Evolutionary conservation across 2,329 filamentous ascomycete genomes (phyloP).

Genomic region (Clonostachys byssicola): DNA sequence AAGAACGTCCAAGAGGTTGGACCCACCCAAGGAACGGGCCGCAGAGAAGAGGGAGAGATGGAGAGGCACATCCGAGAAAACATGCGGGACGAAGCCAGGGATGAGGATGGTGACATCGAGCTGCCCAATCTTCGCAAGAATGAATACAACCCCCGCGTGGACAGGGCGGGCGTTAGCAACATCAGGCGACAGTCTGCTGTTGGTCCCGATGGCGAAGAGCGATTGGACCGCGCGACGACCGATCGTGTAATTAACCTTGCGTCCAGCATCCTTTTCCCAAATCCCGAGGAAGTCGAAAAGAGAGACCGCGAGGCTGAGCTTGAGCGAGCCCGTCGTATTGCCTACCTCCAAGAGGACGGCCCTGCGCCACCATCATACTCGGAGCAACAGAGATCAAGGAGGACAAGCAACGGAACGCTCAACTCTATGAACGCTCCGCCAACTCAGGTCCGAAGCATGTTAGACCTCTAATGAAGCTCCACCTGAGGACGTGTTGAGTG

Average conservation of each 20-base stretch:
- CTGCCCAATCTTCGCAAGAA: slow-evolving; percentile 20
- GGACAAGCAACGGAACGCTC: slow-evolving; percentile 37
- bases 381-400: slow-evolving; percentile 12
- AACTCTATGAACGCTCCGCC: slow-evolving; percentile 41
- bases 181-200: slow-evolving; percentile 6
- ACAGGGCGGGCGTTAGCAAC: slow-evolving; percentile 18
- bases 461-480: slow-evolving; percentile 38
- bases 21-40: slow-evolving; percentile 38
- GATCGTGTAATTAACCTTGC: slow-evolving; percentile 39
- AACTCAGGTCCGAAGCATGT: slow-evolving; percentile 54
- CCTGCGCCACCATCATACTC: slow-evolving; percentile 35
- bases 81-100: slow-evolving; percentile 19
- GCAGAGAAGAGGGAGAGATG: slow-evolving; percentile 31
- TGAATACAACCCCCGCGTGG: slow-evolving; percentile 18
- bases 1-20: slow-evolving; percentile 52
- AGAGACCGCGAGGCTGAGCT: slow-evolving; percentile 15
- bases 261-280: slow-evolving; percentile 45
- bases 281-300: slow-evolving; percentile 16
- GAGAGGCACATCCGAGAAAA: slow-evolving; percentile 24
- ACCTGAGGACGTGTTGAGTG: too few relatives aligned
- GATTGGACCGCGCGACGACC: slow-evolving; percentile 4
- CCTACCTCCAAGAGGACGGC: slow-evolving; percentile 36
- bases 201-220: slow-evolving; percentile 14
- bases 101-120: slow-evolving; percentile 25
- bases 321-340: slow-evolving; percentile 24